Evolutionary conservation across 768 basidiomycete species (phyloP).

Genomic region (Tephrocybe sp.): DNA sequence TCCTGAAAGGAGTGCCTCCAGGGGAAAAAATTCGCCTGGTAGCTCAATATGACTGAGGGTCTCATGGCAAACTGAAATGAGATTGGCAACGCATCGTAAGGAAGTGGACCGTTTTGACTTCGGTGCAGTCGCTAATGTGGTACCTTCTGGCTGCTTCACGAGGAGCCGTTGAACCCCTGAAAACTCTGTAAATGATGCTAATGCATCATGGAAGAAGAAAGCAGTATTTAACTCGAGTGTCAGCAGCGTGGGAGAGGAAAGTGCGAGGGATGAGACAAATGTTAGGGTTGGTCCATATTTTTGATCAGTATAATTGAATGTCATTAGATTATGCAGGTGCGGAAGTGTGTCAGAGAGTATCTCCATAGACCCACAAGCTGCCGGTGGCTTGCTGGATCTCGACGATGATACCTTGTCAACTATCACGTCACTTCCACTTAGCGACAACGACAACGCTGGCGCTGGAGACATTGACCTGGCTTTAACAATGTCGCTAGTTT

Average conservation of each 20-base stretch:
- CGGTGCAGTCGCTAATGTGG: slow-evolving; percentile 11
- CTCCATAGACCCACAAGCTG: slow-evolving; percentile 2
- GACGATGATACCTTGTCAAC: slow-evolving; percentile 10
- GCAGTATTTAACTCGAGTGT: slow-evolving; percentile 13
- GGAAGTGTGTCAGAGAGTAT: slow-evolving; percentile 6
- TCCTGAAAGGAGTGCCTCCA: slow-evolving; percentile 2
- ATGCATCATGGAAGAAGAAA: slow-evolving; percentile 12
- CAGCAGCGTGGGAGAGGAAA: slow-evolving; percentile 10
- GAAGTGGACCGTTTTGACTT: slow-evolving; percentile 7
- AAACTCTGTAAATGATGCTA: slow-evolving; percentile 6
- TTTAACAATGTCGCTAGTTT: slow-evolving; percentile 10
- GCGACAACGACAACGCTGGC: neutral
- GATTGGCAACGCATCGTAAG: slow-evolving; percentile 9
- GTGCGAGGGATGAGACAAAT: slow-evolving; percentile 9
- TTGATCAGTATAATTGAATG: slow-evolving; percentile 13
- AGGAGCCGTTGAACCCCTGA: slow-evolving; percentile 11
- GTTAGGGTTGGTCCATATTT: slow-evolving; percentile 6
- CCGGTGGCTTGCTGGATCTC: slow-evolving; percentile 3
- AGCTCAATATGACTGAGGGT: slow-evolving; percentile 13
- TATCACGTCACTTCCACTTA: neutral
- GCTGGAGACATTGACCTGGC: neutral
- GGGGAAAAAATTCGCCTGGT: slow-evolving; percentile 14
- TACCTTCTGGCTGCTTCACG: slow-evolving; percentile 12
- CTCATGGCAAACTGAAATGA: slow-evolving; percentile 12
- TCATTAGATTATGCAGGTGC: slow-evolving; percentile 7